A percentile compares a stretch with the other conserved stretches of the same genome.
These are phyloP conservation scores for Plasmodium adleri DNA, from an alignment of 169 alveolate species.

Conservation along the genomic window DNA sequence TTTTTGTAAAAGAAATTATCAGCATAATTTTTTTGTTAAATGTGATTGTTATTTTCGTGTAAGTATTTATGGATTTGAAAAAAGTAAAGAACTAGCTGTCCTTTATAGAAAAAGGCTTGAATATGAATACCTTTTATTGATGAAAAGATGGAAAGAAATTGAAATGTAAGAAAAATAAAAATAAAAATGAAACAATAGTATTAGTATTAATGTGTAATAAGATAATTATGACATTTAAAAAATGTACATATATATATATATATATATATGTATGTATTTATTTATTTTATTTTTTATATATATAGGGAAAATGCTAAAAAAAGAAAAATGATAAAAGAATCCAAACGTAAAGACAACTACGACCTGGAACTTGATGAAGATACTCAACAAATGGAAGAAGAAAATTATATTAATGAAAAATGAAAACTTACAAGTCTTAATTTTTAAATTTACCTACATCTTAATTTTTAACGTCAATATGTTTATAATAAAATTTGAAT, in stretches of 20 bases:
- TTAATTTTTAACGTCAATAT: too few relatives aligned
- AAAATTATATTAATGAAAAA: conserved; percentile 30
- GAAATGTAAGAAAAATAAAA: conserved; percentile 75
- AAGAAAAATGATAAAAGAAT: conserved; percentile 61
- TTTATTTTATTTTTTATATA: conserved; percentile 9
- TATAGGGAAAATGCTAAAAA: conserved; percentile 75
- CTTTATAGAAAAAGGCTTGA: conserved; percentile 88
- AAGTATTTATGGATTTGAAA: conserved; percentile 85
- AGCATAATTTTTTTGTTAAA: conserved; percentile 90
- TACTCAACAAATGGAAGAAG: conserved; percentile 22
- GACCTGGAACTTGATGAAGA: conserved; percentile 38
- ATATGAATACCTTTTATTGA: conserved; percentile 86
- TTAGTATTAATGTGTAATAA: conserved; percentile 8
- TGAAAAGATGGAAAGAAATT: conserved; percentile 85
- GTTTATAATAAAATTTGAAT: too few relatives aligned
- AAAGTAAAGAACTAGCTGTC: conserved; percentile 88
- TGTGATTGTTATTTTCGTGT: conserved; percentile 87
- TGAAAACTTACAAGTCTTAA: conserved; percentile 24
- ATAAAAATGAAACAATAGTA: conserved; percentile 8
- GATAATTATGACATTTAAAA: background rate
- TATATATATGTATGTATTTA: conserved; percentile 4
- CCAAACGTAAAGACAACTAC: conserved; percentile 4
- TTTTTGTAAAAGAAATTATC: conserved; percentile 86
- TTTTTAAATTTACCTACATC: conserved; percentile 19
- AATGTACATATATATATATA: background rate